Evolutionary conservation across 805 yeast genomes (phyloP).

Genomic region (Hanseniaspora mollemarum): DNA sequence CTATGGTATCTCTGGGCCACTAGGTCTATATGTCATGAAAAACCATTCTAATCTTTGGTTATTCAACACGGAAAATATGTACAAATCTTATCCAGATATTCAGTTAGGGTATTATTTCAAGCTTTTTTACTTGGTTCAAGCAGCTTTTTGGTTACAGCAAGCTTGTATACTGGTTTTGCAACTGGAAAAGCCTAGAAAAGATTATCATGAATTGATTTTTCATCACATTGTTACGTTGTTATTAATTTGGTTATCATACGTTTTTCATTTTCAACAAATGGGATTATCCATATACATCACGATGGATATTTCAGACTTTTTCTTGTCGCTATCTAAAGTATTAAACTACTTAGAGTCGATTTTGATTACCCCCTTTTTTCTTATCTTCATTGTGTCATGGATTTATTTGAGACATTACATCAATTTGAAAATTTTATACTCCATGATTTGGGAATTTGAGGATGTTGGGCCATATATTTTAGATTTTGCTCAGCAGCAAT

Average conservation of each 20-base stretch:
- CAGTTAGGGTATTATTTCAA: conserved; percentile 61
- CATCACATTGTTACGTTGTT: conserved; percentile 89
- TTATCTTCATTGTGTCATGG: conserved; percentile 66
- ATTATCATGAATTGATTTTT: conserved; percentile 76
- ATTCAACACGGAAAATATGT: conserved; percentile 75
- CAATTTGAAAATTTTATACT: conserved; percentile 70
- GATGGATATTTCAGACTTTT: conserved; percentile 92
- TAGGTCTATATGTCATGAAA: conserved; percentile 78
- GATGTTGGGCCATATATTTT: conserved; percentile 73
- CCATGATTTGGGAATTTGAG: conserved; percentile 72
- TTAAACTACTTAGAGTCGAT: conserved; percentile 69
- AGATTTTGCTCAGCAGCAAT: conserved; percentile 82
- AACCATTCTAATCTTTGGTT: conserved; percentile 73
- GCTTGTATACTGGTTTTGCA: conserved; percentile 69
- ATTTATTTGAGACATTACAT: conserved; percentile 78
- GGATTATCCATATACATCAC: conserved; percentile 84
- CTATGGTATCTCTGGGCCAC: conserved; percentile 69
- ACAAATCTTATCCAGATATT: conserved; percentile 70
- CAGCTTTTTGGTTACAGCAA: conserved; percentile 97
- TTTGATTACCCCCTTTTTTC: conserved; percentile 52
- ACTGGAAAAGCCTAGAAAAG: conserved; percentile 91
- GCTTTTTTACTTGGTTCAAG: conserved; percentile 77
- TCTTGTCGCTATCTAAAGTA: conserved; percentile 74
- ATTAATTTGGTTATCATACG: conserved; percentile 73
- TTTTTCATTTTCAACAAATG: conserved; percentile 93